Evolutionary conservation across 345 rosid species (phyloP), one percentile per base, ranked within the genome.

Genomic region (Syzygium jambos): DNA sequence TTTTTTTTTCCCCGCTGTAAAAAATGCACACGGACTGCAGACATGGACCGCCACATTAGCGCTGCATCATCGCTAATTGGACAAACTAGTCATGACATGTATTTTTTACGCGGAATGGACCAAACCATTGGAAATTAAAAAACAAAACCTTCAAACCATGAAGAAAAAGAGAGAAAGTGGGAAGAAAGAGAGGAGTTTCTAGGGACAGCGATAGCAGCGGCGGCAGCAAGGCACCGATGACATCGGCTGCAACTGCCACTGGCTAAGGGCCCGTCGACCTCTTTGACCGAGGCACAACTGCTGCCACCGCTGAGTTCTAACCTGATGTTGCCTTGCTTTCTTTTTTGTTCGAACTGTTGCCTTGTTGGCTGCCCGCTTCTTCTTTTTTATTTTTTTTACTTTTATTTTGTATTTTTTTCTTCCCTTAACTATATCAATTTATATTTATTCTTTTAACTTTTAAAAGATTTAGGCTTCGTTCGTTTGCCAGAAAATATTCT

Each of bases 1-100:
- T 5, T 43, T 43, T 7, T 63, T 0, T 12, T 14, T 2, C 29
- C 65, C 5, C 3, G 38, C 0, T 0, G 2, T 0, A 13, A n/a
- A 61, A 61, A 61, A 61, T 13, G 9, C 2, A 61, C 13, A 63
- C 3, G 1, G 3, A 15, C 3, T 63, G 77, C 19, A 63, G 0
- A 63, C 2, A 0, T 63, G 38, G 17, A 29, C 34, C 41, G 0
- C 21, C 0, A 0, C 38, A 29, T 3, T 1, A n/a, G 29, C 15
- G 38, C 38, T 38, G 7, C 38, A 3, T 63, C 9, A 63, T 8
- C 10, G 8, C 19, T 14, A 2, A 14, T 1, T 4, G 77, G 21
- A 63, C 77, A 63, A 63, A 29, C 77, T 1, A 63, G 9, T 16
- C 55, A 17, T 53, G 55, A 17, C 55, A 29, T 63, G 17, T 63